These are phyloP conservation scores for Erigeron philadelphicus DNA, from an alignment of 140 eudicot species.

Conservation along the genomic window DNA sequence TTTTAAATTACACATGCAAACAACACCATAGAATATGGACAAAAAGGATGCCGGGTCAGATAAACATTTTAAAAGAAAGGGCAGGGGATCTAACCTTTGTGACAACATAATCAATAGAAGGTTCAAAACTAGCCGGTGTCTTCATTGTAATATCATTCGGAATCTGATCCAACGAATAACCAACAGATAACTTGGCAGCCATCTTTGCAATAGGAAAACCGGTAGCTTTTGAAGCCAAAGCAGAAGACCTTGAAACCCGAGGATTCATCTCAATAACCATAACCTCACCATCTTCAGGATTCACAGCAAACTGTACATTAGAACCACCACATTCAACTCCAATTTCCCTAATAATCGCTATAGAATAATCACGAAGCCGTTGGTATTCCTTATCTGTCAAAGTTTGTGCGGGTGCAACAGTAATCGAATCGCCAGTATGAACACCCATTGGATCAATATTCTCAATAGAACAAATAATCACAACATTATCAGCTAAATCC, in stretches of 20 bases:
- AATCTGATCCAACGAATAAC: conserved; percentile 95
- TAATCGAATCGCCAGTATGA: conserved; percentile 91
- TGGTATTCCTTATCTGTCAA: conserved; percentile 93
- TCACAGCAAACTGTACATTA: conserved; percentile 92
- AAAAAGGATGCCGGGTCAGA: neutral
- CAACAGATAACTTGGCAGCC: conserved; percentile 97
- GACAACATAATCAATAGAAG: conserved; percentile 91
- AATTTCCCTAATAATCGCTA: conserved; percentile 94
- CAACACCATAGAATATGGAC: no score
- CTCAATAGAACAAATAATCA: conserved; percentile 87
- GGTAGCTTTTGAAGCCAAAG: conserved; percentile 94
- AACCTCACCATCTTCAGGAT: conserved; percentile 90
- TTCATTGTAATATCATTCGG: conserved; percentile 97
- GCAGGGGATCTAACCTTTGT: conserved; percentile 59
- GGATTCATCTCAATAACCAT: conserved; percentile 99
- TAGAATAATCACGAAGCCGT: conserved; percentile 82
- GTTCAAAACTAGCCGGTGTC: conserved; percentile 98
- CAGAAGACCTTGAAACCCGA: conserved; percentile 90
- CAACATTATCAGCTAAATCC: conserved; percentile 95
- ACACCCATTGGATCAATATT: conserved; percentile 94
- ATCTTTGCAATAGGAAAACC: conserved; percentile 97
- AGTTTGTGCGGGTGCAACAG: conserved; percentile 97
- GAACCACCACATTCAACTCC: conserved; percentile 99
- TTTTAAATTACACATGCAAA: neutral
- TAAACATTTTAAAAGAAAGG: neutral